Percentiles rank a stretch among this genome's conserved stretches.
Evolutionary conservation across 2,329 filamentous ascomycete species (phyloP).

Genomic region (Allantophomopsis lycopodina): DNA sequence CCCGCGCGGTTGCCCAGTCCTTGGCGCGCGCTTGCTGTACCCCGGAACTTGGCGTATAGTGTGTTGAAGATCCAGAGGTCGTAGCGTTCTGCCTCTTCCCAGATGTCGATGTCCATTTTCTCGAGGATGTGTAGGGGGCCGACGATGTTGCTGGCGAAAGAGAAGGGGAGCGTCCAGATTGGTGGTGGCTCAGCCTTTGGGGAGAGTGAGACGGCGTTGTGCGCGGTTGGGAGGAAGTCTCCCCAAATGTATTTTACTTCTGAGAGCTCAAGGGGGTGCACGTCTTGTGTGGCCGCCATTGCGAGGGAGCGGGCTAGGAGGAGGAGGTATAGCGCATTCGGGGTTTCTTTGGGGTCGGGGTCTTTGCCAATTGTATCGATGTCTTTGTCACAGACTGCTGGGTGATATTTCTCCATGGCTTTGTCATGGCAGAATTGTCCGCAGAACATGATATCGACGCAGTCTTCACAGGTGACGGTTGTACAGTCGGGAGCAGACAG

Average conservation of each 20-base stretch:
- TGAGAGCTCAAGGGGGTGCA: slow-evolving; percentile 48
- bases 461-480: slow-evolving; percentile 43
- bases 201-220: slow-evolving; percentile 39
- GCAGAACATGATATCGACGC: slow-evolving; percentile 55
- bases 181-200: slow-evolving; percentile 41
- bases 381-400: slow-evolving; percentile 51
- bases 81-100: slow-evolving; percentile 39
- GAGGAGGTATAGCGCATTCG: slow-evolving; percentile 47
- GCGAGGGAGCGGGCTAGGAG: slow-evolving; percentile 48
- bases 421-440: slow-evolving; percentile 41
- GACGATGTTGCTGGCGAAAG: slow-evolving; percentile 62
- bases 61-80: slow-evolving; percentile 84
- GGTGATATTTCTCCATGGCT: slow-evolving; percentile 47
- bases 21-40: slow-evolving; percentile 78
- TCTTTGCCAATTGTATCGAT: slow-evolving; percentile 53
- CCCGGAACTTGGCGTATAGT: slow-evolving; percentile 83
- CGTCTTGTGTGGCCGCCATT: slow-evolving; percentile 44
- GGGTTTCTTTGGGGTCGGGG: slow-evolving; percentile 41
- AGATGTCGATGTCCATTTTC: slow-evolving; percentile 75
- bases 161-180: slow-evolving; percentile 61
- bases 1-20: slow-evolving; percentile 65
- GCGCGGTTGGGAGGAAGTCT: slow-evolving; percentile 40
- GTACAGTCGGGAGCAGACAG: slow-evolving; percentile 29
- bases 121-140: slow-evolving; percentile 65
- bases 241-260: slow-evolving; percentile 59